Evolutionary conservation across 352 stramenopile species (phyloP).

Genomic region (Globisporangium abappressorium): DNA sequence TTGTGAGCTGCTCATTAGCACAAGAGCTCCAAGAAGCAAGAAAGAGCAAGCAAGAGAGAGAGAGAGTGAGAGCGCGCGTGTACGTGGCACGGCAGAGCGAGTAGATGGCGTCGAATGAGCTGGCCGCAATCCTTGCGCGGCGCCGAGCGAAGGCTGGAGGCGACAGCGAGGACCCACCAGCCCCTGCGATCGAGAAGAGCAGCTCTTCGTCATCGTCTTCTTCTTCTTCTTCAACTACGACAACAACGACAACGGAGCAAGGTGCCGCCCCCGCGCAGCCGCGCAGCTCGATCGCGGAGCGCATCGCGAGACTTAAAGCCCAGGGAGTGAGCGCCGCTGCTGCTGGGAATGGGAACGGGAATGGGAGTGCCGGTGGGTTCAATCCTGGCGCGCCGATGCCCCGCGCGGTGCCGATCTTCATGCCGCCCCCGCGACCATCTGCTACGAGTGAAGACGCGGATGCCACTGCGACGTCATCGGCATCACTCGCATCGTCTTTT

Average conservation of each 20-base stretch:
- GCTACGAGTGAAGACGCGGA: constrained; percentile 16
- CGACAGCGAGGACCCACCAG: constrained; percentile 24
- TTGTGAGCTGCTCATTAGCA: no score
- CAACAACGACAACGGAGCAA: background rate
- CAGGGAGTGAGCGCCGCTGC: constrained; percentile 45
- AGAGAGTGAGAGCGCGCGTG: background rate
- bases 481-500: background rate
- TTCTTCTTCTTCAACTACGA: constrained; percentile 17
- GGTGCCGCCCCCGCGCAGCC: constrained; percentile 10
- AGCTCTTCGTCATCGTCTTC: constrained; percentile 17
- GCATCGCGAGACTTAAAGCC: constrained; percentile 69
- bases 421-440: constrained; percentile 11
- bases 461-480: background rate
- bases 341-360: constrained; percentile 1
- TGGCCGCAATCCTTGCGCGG: constrained; percentile 77
- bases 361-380: background rate
- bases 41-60: background rate
- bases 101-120: constrained; percentile 75
- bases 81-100: background rate
- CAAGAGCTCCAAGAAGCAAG: background rate
- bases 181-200: constrained; percentile 31
- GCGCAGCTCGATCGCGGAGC: constrained; percentile 65
- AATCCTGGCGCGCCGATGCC: constrained; percentile 7
- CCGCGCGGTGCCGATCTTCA: constrained; percentile 17
- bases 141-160: constrained; percentile 67